Percentiles rank a stretch among this genome's conserved stretches.
These are phyloP conservation scores for Clonostachys rosea DNA, from an alignment of 2,329 filamentous ascomycete species.

Conservation along the genomic window DNA sequence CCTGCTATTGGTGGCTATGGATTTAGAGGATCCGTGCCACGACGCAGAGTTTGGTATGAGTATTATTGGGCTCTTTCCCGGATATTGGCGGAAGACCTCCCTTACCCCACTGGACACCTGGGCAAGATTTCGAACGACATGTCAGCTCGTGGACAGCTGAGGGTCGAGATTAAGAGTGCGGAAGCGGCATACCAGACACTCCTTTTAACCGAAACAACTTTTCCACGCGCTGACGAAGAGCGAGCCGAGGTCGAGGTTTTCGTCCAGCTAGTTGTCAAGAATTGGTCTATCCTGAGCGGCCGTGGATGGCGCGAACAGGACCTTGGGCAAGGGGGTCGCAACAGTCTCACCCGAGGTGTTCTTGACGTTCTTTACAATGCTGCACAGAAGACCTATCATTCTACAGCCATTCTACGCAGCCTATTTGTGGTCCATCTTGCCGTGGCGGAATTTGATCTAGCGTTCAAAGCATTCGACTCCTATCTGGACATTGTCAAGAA, in stretches of 20 bases:
- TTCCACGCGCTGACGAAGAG: conserved; percentile 77
- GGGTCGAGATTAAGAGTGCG: conserved; percentile 72
- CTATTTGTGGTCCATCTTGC: conserved; percentile 85
- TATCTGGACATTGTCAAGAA: conserved; percentile 86
- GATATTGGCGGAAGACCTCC: conserved; percentile 64
- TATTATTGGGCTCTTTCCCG: conserved; percentile 78
- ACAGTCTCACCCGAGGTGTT: conserved; percentile 68
- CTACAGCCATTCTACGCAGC: conserved; percentile 78
- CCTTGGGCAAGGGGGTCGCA: conserved; percentile 75
- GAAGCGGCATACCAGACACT: conserved; percentile 77
- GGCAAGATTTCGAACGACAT: conserved; percentile 35
- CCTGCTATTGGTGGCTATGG: conserved; percentile 42
- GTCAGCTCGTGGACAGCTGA: conserved; percentile 59
- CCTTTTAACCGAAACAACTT: conserved; percentile 72
- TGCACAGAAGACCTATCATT: conserved; percentile 92
- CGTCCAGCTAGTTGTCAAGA: conserved; percentile 72
- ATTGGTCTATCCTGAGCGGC: conserved; percentile 81
- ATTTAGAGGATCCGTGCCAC: conserved; percentile 53
- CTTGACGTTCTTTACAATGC: conserved; percentile 88
- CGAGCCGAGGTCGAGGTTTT: conserved; percentile 80
- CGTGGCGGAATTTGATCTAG: conserved; percentile 86
- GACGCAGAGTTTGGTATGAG: conserved; percentile 73
- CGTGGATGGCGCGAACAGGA: conserved; percentile 76
- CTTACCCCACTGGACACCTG: conserved; percentile 49
- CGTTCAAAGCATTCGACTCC: conserved; percentile 85